Conservation (phyloP, 176 grass and related monocot species). For the Cymbopogon citratus region DNA sequence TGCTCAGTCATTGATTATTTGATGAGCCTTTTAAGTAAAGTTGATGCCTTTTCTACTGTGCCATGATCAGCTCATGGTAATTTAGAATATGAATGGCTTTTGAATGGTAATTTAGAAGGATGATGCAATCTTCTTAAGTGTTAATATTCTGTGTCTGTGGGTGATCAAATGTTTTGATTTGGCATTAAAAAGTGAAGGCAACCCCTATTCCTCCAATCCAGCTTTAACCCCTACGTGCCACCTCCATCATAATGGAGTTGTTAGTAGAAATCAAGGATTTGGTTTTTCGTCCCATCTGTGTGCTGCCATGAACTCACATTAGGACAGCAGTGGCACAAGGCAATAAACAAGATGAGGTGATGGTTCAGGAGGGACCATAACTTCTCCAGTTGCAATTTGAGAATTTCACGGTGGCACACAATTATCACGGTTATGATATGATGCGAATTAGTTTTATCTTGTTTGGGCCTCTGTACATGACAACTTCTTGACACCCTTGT, state of each 20-base stretch:
- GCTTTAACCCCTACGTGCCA: background rate
- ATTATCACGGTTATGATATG: background rate
- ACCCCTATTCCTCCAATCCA: background rate
- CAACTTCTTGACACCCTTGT: background rate
- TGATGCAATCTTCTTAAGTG: background rate
- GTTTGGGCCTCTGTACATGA: background rate
- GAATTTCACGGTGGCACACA: background rate
- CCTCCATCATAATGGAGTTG: background rate
- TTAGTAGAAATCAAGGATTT: background rate
- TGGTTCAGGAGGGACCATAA: background rate
- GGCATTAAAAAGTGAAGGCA: background rate
- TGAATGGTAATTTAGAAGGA: background rate
- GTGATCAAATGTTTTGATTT: background rate
- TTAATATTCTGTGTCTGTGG: background rate
- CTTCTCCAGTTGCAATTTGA: background rate
- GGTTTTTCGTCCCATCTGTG: background rate
- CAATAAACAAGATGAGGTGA: background rate
- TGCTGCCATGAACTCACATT: background rate
- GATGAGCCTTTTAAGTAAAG: background rate
- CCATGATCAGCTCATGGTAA: background rate
- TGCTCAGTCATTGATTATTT: background rate
- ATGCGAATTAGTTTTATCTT: background rate
- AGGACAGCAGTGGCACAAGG: background rate
- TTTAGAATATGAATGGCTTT: background rate
- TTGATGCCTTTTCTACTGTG: background rate